These are phyloP conservation scores for Botrytis fragariae DNA, from an alignment of 2,329 filamentous ascomycete species.

Conservation along the genomic window DNA sequence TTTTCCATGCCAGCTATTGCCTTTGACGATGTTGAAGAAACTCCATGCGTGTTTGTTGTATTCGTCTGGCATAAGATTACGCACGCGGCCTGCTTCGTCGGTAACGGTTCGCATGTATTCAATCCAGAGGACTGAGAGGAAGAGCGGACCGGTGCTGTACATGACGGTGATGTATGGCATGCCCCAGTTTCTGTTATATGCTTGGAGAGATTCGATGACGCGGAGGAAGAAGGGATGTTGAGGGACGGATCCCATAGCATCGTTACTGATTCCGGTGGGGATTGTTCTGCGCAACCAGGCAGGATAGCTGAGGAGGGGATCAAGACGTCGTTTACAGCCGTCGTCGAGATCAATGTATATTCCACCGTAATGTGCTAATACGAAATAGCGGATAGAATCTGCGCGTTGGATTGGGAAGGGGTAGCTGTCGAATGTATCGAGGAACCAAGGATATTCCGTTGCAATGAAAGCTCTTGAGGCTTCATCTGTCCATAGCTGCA, in stretches of 20 bases:
- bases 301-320: conserved; percentile 65
- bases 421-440: conserved; percentile 72
- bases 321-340: conserved; percentile 42
- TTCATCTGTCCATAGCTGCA: conserved; percentile 72
- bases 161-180: conserved; percentile 72
- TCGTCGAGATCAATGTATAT: conserved; percentile 77
- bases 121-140: conserved; percentile 73
- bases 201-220: conserved; percentile 64
- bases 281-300: conserved; percentile 69
- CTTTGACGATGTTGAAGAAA: conserved; percentile 59
- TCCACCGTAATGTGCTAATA: conserved; percentile 73
- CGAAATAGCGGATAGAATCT: conserved; percentile 77
- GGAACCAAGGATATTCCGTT: conserved; percentile 73
- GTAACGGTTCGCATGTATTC: conserved; percentile 61
- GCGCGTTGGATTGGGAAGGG: conserved; percentile 73
- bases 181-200: conserved; percentile 65
- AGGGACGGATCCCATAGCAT: conserved; percentile 71
- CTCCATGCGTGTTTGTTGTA: conserved; percentile 68
- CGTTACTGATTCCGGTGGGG: conserved; percentile 78
- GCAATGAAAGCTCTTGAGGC: conserved; percentile 69
- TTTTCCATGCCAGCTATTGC: conserved; percentile 47
- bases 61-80: conserved; percentile 67
- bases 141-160: conserved; percentile 74
- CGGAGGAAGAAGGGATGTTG: conserved; percentile 72
- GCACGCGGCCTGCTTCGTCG: conserved; percentile 52